These are phyloP conservation scores for Henningerozyma blattae DNA, from an alignment of 805 yeast genomes.

Conservation along the genomic window DNA sequence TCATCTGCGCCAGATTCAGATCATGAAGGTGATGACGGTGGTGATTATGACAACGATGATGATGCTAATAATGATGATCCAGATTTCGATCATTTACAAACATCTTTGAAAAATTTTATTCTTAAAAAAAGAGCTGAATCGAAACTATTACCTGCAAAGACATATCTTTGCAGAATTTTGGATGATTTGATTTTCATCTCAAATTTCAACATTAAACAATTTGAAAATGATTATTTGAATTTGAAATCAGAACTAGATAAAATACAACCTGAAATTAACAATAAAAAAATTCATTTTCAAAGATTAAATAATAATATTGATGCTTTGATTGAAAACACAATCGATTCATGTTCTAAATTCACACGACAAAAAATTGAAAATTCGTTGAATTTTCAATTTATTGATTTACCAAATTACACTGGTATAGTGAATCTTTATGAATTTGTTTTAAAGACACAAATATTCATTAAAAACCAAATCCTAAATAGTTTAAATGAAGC, in stretches of 20 bases:
- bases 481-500: constrained; percentile 48
- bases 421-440: constrained; percentile 56
- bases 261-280: constrained; percentile 54
- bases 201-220: constrained; percentile 45
- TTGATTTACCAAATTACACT: constrained; percentile 33
- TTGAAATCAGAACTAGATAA: constrained; percentile 38
- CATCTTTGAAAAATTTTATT: constrained; percentile 72
- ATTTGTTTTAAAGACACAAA: constrained; percentile 61
- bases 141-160: constrained; percentile 85
- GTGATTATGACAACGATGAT: constrained; percentile 20
- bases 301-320: constrained; percentile 49
- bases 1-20: constrained; percentile 24
- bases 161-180: constrained; percentile 60
- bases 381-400: constrained; percentile 32
- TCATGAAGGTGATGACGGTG: constrained; percentile 26
- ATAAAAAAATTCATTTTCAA: constrained; percentile 38
- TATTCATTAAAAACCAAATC: constrained; percentile 53
- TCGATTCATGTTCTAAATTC: constrained; percentile 45
- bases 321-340: constrained; percentile 46
- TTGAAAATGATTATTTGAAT: constrained; percentile 36
- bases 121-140: constrained; percentile 83
- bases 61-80: constrained; percentile 33
- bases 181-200: constrained; percentile 54
- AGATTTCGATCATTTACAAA: constrained; percentile 74
- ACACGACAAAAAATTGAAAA: constrained; percentile 41